Percentiles rank a stretch among this genome's conserved stretches.
Evolutionary conservation across 2,329 filamentous ascomycete genomes (phyloP).

Genomic region (Aciculosporium take): DNA sequence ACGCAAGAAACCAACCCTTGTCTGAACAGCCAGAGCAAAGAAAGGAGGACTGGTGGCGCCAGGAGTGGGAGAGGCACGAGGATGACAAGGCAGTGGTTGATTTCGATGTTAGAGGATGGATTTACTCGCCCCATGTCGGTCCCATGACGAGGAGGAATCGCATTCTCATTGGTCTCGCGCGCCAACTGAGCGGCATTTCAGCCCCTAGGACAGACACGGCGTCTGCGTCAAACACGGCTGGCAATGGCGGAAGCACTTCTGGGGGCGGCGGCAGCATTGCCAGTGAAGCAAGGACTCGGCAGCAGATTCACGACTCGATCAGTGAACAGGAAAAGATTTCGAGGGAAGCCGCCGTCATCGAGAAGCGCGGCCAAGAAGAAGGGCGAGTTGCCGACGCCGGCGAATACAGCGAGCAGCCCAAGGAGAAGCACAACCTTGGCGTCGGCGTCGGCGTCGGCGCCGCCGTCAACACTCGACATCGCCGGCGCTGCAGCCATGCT

Average conservation of each 20-base stretch:
- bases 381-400: slow-evolving; percentile 56
- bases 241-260: slow-evolving; percentile 2
- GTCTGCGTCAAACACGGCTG: slow-evolving; percentile 5
- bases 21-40: slow-evolving; percentile 28
- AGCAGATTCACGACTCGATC: slow-evolving; percentile 28
- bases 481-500: slow-evolving; percentile 20
- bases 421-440: slow-evolving; percentile 25
- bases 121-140: slow-evolving; percentile 74
- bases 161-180: slow-evolving; percentile 70
- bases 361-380: slow-evolving; percentile 56
- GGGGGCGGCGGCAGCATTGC: background rate
- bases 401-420: slow-evolving; percentile 56
- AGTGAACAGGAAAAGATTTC: slow-evolving; percentile 53
- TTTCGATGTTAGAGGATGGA: slow-evolving; percentile 90
- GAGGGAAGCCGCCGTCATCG: slow-evolving; percentile 62
- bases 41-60: slow-evolving; percentile 61
- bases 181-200: slow-evolving; percentile 77
- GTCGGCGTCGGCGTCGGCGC: slow-evolving; percentile 9
- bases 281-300: slow-evolving; percentile 11
- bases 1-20: slow-evolving; percentile 14
- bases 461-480: slow-evolving; percentile 14
- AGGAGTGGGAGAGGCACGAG: slow-evolving; percentile 67
- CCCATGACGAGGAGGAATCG: slow-evolving; percentile 80
- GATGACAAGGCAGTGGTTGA: slow-evolving; percentile 79
- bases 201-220: slow-evolving; percentile 37